Evolutionary conservation across 768 basidiomycete genomes (phyloP), one percentile per base, ranked within the genome.

Genomic region (Inosperma sp.): DNA sequence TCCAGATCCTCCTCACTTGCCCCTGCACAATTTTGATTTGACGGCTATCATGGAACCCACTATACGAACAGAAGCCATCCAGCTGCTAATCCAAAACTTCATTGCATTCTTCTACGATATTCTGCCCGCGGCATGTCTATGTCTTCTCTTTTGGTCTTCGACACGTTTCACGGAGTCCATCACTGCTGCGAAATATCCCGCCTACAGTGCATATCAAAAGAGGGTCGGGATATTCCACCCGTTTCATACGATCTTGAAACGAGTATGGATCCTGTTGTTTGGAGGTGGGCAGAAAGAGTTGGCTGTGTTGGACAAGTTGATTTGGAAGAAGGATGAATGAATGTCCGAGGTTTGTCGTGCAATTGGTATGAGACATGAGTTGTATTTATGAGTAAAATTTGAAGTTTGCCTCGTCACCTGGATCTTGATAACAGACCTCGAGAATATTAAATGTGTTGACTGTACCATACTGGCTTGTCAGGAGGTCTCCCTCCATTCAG

Each of bases 111-210:
- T 16, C 26, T 42, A 13, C 35, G 51, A 40, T 27, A 49, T 66
- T 30, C 29, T 58, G 1, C 62, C 68, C 3, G 49, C 53, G 3
- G 23, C 65, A 19, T 37, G 55, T 10, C 76, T 93, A 31, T 85
- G 83, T 54, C 44, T 71, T 9, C 75, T 96, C 2, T 94, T 95
- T 74, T 72, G 80, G 62, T 76, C 80, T 2, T 93, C 90, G 14
- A 93, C 92, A 1, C 53, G 65, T 12, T 86, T 85, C 66, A 89
- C 92, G 0, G 94, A 97, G 70, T 74, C 75, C 30, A 93, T 97
- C 59, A 83, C 89, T 5, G 56, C 61, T 26, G 65, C 73, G 42
- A 96, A 96, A 64, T 93, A 92, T 61, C 80, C 84, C 2, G 77
- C 72, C 3, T 96, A 95, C 66, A 62, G 62, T 5, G 79, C 82